Conservation (phyloP, 2,329 filamentous ascomycete species). For the Pezizomycotina sp. region DNA sequence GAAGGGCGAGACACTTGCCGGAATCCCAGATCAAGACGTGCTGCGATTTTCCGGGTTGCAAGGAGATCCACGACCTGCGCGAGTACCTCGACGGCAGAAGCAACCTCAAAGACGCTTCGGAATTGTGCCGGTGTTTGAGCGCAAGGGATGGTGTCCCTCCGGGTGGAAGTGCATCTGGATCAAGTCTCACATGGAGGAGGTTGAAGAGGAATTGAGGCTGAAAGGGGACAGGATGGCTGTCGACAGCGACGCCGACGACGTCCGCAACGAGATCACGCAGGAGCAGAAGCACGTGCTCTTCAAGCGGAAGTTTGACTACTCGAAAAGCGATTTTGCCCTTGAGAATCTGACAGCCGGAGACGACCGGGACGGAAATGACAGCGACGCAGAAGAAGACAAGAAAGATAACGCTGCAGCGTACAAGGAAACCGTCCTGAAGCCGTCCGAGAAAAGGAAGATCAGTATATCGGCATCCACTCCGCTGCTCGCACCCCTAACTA, state of each 20-base stretch:
- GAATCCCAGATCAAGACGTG: constrained; percentile 27
- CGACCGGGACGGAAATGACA: constrained; percentile 34
- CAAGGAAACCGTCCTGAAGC: constrained; percentile 68
- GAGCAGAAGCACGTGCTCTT: constrained; percentile 58
- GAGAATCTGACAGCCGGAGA: constrained; percentile 50
- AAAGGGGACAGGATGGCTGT: constrained; percentile 21
- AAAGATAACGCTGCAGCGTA: constrained; percentile 65
- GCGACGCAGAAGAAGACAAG: constrained; percentile 26
- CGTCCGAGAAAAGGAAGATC: constrained; percentile 82
- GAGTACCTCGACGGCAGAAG: constrained; percentile 70
- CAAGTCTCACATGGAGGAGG: constrained; percentile 68
- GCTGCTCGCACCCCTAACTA: constrained; percentile 82
- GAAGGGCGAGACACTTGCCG: not conserved
- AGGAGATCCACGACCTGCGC: constrained; percentile 65
- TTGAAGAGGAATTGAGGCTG: constrained; percentile 32
- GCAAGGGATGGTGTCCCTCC: constrained; percentile 52
- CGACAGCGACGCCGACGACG: constrained; percentile 32
- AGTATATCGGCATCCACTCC: constrained; percentile 94
- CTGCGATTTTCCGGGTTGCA: constrained; percentile 71
- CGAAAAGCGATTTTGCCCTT: constrained; percentile 58
- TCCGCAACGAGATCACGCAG: constrained; percentile 58
- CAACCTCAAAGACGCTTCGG: constrained; percentile 59
- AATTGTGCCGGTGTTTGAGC: constrained; percentile 65
- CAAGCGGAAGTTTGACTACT: constrained; percentile 52
- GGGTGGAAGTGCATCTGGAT: constrained; percentile 95